phyloP scores from a whole-genome alignment of 805 yeast species.

The Phaffomyces thermotolerans region DNA sequence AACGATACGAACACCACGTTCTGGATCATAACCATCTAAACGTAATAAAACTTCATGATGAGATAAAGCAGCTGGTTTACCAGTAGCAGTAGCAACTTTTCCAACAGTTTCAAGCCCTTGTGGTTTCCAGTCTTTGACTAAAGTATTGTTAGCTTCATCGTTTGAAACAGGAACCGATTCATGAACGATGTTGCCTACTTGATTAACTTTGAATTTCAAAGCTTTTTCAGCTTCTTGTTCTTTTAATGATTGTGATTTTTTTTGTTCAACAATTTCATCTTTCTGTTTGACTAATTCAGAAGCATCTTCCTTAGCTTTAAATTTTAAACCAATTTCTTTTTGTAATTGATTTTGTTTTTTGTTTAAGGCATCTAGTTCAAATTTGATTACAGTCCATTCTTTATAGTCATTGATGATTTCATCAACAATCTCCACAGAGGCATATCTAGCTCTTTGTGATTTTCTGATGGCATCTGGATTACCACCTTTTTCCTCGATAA shows the following conservation, averaged over 20 bases:
- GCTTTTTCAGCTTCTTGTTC: conserved; percentile 78
- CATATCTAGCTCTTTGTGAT: conserved; percentile 94
- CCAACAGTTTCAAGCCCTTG: conserved; percentile 54
- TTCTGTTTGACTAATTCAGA: conserved; percentile 73
- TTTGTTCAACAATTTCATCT: conserved; percentile 64
- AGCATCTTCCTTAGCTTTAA: conserved; percentile 94
- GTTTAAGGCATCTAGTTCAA: conserved; percentile 85
- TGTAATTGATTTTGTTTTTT: conserved; percentile 84
- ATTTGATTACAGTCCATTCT: conserved; percentile 85
- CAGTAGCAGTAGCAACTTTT: conserved; percentile 68
- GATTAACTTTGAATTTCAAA: conserved; percentile 75
- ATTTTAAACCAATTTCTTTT: conserved; percentile 87
- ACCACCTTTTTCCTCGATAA: conserved; percentile 95
- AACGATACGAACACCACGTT: conserved; percentile 94
- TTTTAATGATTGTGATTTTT: conserved; percentile 52
- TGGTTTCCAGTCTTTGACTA: conserved; percentile 85
- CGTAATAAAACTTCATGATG: conserved; percentile 94
- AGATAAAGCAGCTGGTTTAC: conserved; percentile 69
- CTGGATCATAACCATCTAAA: conserved; percentile 97
- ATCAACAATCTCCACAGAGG: conserved; percentile 88
- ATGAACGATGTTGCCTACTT: conserved; percentile 91
- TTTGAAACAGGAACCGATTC: conserved; percentile 80
- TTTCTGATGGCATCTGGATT: conserved; percentile 81
- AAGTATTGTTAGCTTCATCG: conserved; percentile 86
- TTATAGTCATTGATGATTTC: conserved; percentile 89